These are phyloP conservation scores for Auriscalpium microsporum DNA, from an alignment of 768 basidiomycete genomes.

Conservation along the genomic window DNA sequence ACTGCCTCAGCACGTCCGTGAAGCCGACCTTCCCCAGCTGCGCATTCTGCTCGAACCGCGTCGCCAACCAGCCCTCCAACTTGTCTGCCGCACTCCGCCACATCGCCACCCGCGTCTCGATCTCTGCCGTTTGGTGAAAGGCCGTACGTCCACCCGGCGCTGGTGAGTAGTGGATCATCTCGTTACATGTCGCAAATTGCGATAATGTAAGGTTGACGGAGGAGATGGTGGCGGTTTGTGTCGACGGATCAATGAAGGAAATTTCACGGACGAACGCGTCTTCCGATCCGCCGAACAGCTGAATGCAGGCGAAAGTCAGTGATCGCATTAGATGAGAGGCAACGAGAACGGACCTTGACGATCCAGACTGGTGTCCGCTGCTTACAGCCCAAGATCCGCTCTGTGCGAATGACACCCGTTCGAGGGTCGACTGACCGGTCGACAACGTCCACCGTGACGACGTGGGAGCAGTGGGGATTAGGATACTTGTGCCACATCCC, in stretches of 20 bases:
- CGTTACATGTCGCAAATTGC: constrained; percentile 90
- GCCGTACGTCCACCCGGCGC: constrained; percentile 51
- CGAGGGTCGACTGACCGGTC: constrained; percentile 75
- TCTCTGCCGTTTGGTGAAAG: constrained; percentile 87
- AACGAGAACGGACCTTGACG: constrained; percentile 58
- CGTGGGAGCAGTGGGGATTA: constrained; percentile 85
- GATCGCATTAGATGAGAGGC: constrained; percentile 1
- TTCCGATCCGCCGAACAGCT: constrained; percentile 90
- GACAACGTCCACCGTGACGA: constrained; percentile 79
- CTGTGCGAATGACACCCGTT: constrained; percentile 87
- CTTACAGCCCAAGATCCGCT: constrained; percentile 84
- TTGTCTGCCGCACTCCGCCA: constrained; percentile 79
- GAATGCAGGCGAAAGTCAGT: constrained; percentile 1
- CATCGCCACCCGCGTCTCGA: constrained; percentile 72
- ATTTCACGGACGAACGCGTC: constrained; percentile 94
- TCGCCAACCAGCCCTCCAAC: constrained; percentile 77
- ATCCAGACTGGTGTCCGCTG: constrained; percentile 91
- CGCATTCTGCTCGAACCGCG: constrained; percentile 90
- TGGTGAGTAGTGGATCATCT: constrained; percentile 82
- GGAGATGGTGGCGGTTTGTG: constrained; percentile 73
- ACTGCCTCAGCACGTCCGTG: constrained; percentile 72
- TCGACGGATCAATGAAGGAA: constrained; percentile 82
- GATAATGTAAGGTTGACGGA: constrained; percentile 91
- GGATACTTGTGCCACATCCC: constrained; percentile 97
- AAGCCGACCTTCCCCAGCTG: constrained; percentile 84